These are phyloP conservation scores for Pinus albicaulis DNA, from an alignment of 75 land plant genomes.

Conservation along the genomic window DNA sequence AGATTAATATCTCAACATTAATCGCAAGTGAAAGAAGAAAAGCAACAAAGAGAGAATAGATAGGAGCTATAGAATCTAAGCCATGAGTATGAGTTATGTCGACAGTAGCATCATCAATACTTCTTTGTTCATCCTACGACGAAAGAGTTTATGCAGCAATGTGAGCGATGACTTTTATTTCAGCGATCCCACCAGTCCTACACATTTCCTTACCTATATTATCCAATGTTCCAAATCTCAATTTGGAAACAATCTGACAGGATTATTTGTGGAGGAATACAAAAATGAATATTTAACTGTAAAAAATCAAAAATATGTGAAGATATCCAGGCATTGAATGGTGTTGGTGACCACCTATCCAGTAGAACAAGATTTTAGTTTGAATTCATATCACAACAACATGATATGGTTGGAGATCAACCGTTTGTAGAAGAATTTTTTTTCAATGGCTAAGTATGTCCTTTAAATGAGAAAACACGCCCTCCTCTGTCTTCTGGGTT, in stretches of 20 bases:
- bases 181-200: slow-evolving; percentile 28
- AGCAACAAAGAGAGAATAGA: too few species aligned
- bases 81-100: too few species aligned
- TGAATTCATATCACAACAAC: slow-evolving; percentile 21
- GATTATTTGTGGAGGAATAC: not conserved
- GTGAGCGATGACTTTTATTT: slow-evolving; percentile 10
- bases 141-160: not conserved
- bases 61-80: too few species aligned
- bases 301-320: not conserved
- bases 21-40: too few species aligned
- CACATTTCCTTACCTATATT: slow-evolving; percentile 11
- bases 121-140: slow-evolving; percentile 32
- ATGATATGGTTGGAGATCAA: slow-evolving; percentile 6
- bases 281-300: not conserved
- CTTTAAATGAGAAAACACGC: slow-evolving; percentile 10
- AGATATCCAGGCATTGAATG: not conserved
- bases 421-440: slow-evolving; percentile 42
- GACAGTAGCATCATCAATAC: not conserved
- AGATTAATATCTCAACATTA: too few species aligned
- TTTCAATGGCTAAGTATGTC: slow-evolving; percentile 36
- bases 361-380: slow-evolving; percentile 9
- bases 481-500: not conserved
- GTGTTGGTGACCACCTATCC: not conserved
- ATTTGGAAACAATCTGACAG: not conserved
- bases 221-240: not conserved